These are phyloP conservation scores for Amyloporia xantha DNA, from an alignment of 768 basidiomycete genomes.

Conservation along the genomic window DNA sequence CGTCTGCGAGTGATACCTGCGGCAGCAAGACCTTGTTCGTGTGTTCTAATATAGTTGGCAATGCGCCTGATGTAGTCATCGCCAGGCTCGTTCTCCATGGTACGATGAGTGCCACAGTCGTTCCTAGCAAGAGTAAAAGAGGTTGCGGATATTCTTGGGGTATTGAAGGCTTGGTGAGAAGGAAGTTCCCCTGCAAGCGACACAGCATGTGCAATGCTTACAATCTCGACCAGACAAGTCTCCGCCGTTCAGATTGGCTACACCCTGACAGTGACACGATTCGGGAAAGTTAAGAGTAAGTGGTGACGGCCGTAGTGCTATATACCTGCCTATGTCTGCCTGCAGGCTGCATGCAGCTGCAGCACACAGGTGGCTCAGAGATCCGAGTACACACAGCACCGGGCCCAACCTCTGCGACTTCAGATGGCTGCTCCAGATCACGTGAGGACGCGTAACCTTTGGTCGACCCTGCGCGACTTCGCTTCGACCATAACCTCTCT, in stretches of 20 bases:
- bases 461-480: neutral
- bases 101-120: too few relatives aligned
- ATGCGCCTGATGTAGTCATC: slow-evolving; percentile 71
- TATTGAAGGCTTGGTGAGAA: neutral
- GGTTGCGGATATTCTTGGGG: neutral
- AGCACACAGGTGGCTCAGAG: too few relatives aligned
- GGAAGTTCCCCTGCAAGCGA: neutral
- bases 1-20: slow-evolving; percentile 46
- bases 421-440: neutral
- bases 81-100: slow-evolving; percentile 53
- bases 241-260: too few relatives aligned
- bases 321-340: neutral
- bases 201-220: neutral
- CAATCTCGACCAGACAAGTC: neutral
- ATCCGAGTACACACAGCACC: too few relatives aligned
- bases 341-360: neutral
- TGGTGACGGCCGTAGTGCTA: too few relatives aligned
- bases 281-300: too few relatives aligned
- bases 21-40: slow-evolving; percentile 70
- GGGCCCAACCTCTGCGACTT: too few relatives aligned
- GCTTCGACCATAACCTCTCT: neutral
- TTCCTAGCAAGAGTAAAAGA: too few relatives aligned
- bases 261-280: too few relatives aligned
- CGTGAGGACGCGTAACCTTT: slow-evolving; percentile 4
- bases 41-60: slow-evolving; percentile 62